These are phyloP conservation scores for Phialophora chinensis DNA, from an alignment of 2,329 filamentous ascomycete genomes.

Conservation along the genomic window DNA sequence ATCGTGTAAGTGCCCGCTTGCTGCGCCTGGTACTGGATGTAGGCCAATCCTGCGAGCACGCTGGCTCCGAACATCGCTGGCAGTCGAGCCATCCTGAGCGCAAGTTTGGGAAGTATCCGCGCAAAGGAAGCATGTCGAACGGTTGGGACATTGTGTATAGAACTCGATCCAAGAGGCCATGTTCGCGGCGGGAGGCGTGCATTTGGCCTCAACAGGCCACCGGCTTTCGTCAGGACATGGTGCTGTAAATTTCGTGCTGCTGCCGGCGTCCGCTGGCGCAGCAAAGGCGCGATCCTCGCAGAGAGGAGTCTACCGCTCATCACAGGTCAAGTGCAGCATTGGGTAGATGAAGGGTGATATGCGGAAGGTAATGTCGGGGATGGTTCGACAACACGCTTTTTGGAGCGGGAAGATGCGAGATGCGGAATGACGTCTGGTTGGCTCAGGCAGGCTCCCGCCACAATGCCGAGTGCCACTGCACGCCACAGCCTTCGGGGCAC, in stretches of 20 bases:
- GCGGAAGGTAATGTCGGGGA: conserved; percentile 10
- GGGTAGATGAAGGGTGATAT: conserved; percentile 6
- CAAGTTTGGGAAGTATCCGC: conserved; percentile 78
- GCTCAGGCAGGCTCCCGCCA: conserved; percentile 5
- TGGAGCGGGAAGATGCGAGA: conserved; percentile 15
- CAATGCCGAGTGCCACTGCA: not conserved
- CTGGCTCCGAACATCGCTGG: conserved; percentile 91
- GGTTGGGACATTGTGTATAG: conserved; percentile 78
- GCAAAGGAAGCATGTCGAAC: conserved; percentile 70
- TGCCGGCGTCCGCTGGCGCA: conserved; percentile 57
- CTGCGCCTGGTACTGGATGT: conserved; percentile 93
- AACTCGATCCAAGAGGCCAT: conserved; percentile 78
- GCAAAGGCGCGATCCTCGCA: conserved; percentile 71
- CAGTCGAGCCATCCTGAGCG: conserved; percentile 85
- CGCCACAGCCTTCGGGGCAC: not conserved
- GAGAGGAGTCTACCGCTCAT: conserved; percentile 79
- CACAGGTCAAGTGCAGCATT: conserved; percentile 35
- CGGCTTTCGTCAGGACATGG: conserved; percentile 62
- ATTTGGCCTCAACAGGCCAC: conserved; percentile 72
- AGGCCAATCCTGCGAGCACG: conserved; percentile 84
- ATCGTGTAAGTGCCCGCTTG: conserved; percentile 79
- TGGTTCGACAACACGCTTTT: conserved; percentile 14
- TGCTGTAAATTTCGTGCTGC: conserved; percentile 69
- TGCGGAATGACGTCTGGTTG: conserved; percentile 31
- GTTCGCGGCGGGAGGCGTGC: conserved; percentile 64